Base-by-base conservation (phyloP, 257 asterid genomes). In the Lavandula angustifolia region DNA sequence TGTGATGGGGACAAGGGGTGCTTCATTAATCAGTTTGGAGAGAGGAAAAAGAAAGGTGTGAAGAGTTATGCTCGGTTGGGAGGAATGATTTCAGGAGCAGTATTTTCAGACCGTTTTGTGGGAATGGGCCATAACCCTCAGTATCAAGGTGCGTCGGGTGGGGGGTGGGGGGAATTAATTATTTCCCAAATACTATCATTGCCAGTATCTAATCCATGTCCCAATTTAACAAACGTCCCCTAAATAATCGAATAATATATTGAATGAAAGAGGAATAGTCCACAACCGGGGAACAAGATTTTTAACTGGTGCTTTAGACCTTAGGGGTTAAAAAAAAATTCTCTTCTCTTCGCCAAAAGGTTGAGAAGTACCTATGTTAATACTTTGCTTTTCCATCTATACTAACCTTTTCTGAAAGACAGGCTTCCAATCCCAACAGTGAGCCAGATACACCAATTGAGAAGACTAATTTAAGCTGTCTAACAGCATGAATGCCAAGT, bases 361-460 rank as follows among this genome's bases (percentile, higher is more conserved):
- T 22, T 61, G 7, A 53, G 5, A 60, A 40, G 12, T 41, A 54
- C 17, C n/a, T 37, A 18, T n/a, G 8, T 34, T 11, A 35, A 17
- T 42, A 6, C 31, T 32, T 14, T 47, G 35, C n/a, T 40, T 51
- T 29, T 32, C 13, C 48, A 41, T 42, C 17, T 37, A 68, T 56
- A 32, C n/a, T 9, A 33, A 41, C 37, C 44, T 60, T 27, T 14
- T 22, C 60, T 59, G 51, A 34, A 7, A 18, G 33, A 35, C n/a
- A 49, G 8, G 32, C 3, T 18, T 60, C 62, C 68, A 69, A 32
- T 16, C 37, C 12, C 54, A 17, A 59, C 44, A 12, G 5, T 27
- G 27, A 53, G 34, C 13, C 4, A 46, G 59, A 8, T 17, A 9
- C 33, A 54, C 29, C n/a, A 61, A 61, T 10, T 31, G 33, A 29